Percentiles rank a stretch among this genome's conserved stretches.
These are phyloP conservation scores for Mycosarcoma mackinlayi DNA, from an alignment of 1,284 basidiomycete genomes.

Conservation along the genomic window DNA sequence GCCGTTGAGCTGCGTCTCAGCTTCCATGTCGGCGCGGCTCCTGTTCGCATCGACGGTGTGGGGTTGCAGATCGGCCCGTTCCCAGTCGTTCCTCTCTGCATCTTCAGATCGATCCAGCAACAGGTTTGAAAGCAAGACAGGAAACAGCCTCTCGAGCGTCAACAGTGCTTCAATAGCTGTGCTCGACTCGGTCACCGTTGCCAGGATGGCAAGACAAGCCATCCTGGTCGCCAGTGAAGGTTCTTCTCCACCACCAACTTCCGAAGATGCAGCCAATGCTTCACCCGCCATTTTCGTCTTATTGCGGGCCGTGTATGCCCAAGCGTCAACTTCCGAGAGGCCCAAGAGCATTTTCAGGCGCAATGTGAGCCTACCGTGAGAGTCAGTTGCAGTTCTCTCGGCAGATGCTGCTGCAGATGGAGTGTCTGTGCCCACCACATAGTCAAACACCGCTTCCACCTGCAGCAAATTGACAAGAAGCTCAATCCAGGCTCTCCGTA, in stretches of 20 bases:
- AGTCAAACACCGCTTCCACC: constrained; percentile 74
- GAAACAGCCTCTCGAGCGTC: constrained; percentile 28
- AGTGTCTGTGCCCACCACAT: constrained; percentile 11
- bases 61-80: constrained; percentile 27
- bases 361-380: constrained; percentile 20
- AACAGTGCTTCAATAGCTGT: constrained; percentile 10
- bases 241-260: constrained; percentile 13
- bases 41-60: not conserved
- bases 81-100: constrained; percentile 20
- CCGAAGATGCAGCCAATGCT: not conserved
- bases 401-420: not conserved
- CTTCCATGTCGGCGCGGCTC: constrained; percentile 4
- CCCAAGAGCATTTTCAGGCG: constrained; percentile 33
- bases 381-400: not conserved
- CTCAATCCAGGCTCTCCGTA: constrained; percentile 87
- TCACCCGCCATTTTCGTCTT: not conserved
- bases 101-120: constrained; percentile 33
- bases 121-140: constrained; percentile 11
- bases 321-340: constrained; percentile 33
- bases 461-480: constrained; percentile 91
- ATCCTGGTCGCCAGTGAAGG: constrained; percentile 31
- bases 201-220: constrained; percentile 30
- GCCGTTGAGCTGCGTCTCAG: constrained; percentile 25
- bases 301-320: constrained; percentile 9
- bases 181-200: constrained; percentile 32